These are phyloP conservation scores for Yamadazyma mexicana DNA, from an alignment of 1,139 yeast species.

Conservation along the genomic window DNA sequence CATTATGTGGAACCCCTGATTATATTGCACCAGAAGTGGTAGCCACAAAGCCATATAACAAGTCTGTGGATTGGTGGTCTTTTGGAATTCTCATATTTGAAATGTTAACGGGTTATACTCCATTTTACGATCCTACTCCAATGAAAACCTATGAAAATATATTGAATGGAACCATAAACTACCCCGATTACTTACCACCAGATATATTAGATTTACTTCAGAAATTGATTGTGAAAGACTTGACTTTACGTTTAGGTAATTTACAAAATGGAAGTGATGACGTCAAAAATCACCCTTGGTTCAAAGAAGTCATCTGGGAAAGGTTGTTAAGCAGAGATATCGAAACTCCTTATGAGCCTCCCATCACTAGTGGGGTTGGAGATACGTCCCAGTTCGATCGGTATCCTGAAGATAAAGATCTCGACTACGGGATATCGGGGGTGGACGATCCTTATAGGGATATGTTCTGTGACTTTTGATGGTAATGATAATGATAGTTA, in stretches of 20 bases:
- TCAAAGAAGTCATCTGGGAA: slow-evolving; percentile 62
- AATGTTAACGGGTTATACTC: slow-evolving; percentile 64
- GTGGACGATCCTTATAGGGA: slow-evolving; percentile 50
- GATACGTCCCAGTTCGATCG: slow-evolving; percentile 63
- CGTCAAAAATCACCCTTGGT: slow-evolving; percentile 59
- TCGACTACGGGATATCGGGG: slow-evolving; percentile 53
- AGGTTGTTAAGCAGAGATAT: slow-evolving; percentile 55
- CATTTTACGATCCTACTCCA: slow-evolving; percentile 61
- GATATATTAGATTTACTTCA: slow-evolving; percentile 53
- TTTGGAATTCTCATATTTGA: slow-evolving; percentile 60
- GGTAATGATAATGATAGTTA: slow-evolving; percentile 9
- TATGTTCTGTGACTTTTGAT: slow-evolving; percentile 50
- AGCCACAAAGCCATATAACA: slow-evolving; percentile 61
- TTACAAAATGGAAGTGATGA: slow-evolving; percentile 59
- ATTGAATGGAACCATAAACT: slow-evolving; percentile 50
- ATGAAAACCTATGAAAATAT: slow-evolving; percentile 65
- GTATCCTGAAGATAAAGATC: slow-evolving; percentile 55
- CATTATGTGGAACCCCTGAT: slow-evolving; percentile 65
- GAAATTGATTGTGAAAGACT: slow-evolving; percentile 54
- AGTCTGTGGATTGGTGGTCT: slow-evolving; percentile 68
- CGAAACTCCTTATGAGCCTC: slow-evolving; percentile 66
- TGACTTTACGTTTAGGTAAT: slow-evolving; percentile 57
- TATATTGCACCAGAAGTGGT: slow-evolving; percentile 66
- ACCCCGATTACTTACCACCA: slow-evolving; percentile 50
- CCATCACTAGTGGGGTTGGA: slow-evolving; percentile 61